Base-by-base conservation (phyloP, 2,329 filamentous ascomycete species). In the Cadophora gregata region DNA sequence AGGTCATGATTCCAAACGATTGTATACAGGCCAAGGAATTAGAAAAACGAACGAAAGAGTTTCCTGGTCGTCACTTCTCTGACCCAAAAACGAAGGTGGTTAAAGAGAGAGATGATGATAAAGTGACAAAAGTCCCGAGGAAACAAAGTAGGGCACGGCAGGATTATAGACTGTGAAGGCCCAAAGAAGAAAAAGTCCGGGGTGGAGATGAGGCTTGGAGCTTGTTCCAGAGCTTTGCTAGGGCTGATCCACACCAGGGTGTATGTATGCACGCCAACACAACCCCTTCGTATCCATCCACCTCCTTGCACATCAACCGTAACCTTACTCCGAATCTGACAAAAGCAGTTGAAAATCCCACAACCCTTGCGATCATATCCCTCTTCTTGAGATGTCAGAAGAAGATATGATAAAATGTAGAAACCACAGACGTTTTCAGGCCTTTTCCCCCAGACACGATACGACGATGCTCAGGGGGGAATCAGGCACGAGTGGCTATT, bases 1-100 rank as follows among this genome's bases (percentile, higher is more conserved):
- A 36, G 27, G 8, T 48, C 65, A 67, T 67, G 48, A 53, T 50
- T 53, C 45, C 33, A 45, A 62, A n/a, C 31, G 59, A 50, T 29
- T 53, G 47, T 51, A 51, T 24, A 24, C 33, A 61, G 42, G 19
- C 31, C 31, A 27, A 51, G 21, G 14, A 25, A 62, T 38, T 14
- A 31, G 7, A 42, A 1, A 55, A 31, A n/a, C 8, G 4, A 62
- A 12, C 24, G 21, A 51, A 10, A 12, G 36, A 31, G 31, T 10
- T 59, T 42, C 55, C 21, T 51, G 25, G 50, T 31, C 25, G 7
- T n/a, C 50, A 53, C 50, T 53, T n/a, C 47, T 14, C 47, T 27
- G 47, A 14, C 19, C 27, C 27, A 31, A 53, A 53, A 53, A 53
- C 27, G 50, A 53, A 53, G 14, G 50, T 53, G 27, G 27, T 19